A percentile compares a stretch with the other conserved stretches of the same genome.
Evolutionary conservation across 352 stramenopile species (phyloP).

Genomic region (Phytophthora litchii): DNA sequence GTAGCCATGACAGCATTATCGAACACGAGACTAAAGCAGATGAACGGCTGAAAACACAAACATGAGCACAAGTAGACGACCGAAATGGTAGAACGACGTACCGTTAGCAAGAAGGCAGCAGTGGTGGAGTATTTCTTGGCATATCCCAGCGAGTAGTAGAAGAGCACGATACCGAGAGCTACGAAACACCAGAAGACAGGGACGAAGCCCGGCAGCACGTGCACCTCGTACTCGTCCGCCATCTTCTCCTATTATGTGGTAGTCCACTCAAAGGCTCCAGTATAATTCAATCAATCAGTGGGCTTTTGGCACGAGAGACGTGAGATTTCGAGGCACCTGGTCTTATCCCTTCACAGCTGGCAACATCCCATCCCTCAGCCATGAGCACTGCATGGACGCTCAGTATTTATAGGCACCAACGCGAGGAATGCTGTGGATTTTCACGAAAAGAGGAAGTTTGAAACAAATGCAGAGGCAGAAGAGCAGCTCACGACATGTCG

Average conservation of each 20-base stretch:
- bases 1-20: conserved; percentile 85
- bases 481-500: background rate
- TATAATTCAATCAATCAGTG: conserved; percentile 1
- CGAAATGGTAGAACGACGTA: conserved; percentile 26
- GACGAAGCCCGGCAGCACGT: conserved; percentile 53
- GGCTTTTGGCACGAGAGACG: conserved; percentile 15
- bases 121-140: conserved; percentile 76
- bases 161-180: conserved; percentile 59
- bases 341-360: background rate
- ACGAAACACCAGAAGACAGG: conserved; percentile 82
- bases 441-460: background rate
- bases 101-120: conserved; percentile 77
- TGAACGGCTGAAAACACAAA: conserved; percentile 63
- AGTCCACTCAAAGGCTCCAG: background rate
- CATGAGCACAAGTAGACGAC: conserved; percentile 2
- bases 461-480: conserved; percentile 14
- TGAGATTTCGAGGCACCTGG: background rate
- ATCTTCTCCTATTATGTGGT: conserved; percentile 10
- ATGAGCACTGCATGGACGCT: background rate
- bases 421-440: background rate
- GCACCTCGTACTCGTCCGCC: conserved; percentile 38
- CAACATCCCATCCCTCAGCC: background rate
- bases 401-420: conserved; percentile 8
- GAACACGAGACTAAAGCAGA: conserved; percentile 80
- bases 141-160: conserved; percentile 78